Evolutionary conservation across 1,139 yeast species (phyloP).

Genomic region (Groenewaldozyma auringiensis): DNA sequence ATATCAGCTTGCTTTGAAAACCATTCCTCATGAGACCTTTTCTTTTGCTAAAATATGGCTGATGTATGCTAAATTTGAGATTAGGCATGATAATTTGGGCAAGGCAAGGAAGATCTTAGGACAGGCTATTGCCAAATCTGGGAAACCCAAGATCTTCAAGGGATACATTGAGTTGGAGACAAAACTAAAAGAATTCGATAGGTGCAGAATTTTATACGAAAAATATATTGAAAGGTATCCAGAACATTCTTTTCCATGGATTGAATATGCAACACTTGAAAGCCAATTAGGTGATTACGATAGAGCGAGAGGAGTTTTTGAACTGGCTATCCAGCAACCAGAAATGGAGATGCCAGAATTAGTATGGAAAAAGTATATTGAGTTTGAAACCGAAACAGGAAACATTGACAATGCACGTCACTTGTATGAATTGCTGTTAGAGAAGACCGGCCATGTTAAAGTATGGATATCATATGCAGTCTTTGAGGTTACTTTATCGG

Average conservation of each 20-base stretch:
- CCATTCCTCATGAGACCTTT: constrained; percentile 51
- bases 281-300: constrained; percentile 59
- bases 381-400: constrained; percentile 51
- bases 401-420: constrained; percentile 51
- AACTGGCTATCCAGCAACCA: constrained; percentile 39
- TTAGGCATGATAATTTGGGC: constrained; percentile 46
- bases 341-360: constrained; percentile 33
- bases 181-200: constrained; percentile 39
- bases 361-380: constrained; percentile 47
- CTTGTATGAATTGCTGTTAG: constrained; percentile 42
- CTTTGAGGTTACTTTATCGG: constrained; percentile 63
- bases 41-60: constrained; percentile 75
- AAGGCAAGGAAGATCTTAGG: constrained; percentile 69
- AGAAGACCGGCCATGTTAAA: constrained; percentile 32
- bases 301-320: constrained; percentile 55
- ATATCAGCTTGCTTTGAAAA: constrained; percentile 43
- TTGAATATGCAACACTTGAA: constrained; percentile 63
- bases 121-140: constrained; percentile 52
- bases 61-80: constrained; percentile 61
- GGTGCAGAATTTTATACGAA: constrained; percentile 68
- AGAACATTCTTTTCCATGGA: constrained; percentile 39
- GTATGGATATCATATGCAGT: constrained; percentile 65
- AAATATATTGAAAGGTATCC: constrained; percentile 55
- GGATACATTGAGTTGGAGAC: constrained; percentile 56
- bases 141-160: constrained; percentile 48